Base-by-base conservation (phyloP, 352 stramenopile genomes). In the Phytopythium oedochilum region DNA sequence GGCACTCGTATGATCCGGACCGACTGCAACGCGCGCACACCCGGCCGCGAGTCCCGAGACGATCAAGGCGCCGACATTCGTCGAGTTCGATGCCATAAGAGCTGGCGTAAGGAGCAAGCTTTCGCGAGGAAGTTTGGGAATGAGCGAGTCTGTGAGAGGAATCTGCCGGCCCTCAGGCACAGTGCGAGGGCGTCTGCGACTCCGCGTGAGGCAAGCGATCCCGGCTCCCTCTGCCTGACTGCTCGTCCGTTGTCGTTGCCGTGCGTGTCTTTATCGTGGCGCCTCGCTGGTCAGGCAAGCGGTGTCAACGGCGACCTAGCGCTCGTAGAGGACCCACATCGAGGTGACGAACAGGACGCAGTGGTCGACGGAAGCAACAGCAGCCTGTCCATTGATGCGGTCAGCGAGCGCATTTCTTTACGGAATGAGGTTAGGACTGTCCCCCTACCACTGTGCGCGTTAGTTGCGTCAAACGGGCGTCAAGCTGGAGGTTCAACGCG, bases 1-100 rank as follows among this genome's bases (percentile, higher is more conserved):
- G 20, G 88, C 87, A 15, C 78, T 88, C 1, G 96, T 68, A 66
- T 97, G 89, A 68, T 96, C 88, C 0, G 89, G 89, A 1, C 75
- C 75, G n/a, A n/a, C n/a, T n/a, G n/a, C 59, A 23, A 84, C 71
- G 23, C 81, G 73, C 38, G 81, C 56, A 1, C 81, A 32, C 15
- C 73, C 70, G n/a, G 77, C 45, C 14, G 72, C 28, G 22, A 83
- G 50, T 4, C 73, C 73, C 36, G 63, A 73, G n/a, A 50, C 56
- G 25, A 75, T 43, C 56, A 83, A 70, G 20, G 59, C 47, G 11
- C 57, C 47, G 12, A 79, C 14, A 12, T 70, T 75, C 11, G 70
- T 39, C 12, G 34, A 14, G 2, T 36, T 36, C 7, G 32, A 38
- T 38, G 32, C 10, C 5, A 20, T 2, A 39, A 15, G 8, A 39